phyloP scores from a whole-genome alignment of 805 yeast species.

The Saccharomycopsis microspora region DNA sequence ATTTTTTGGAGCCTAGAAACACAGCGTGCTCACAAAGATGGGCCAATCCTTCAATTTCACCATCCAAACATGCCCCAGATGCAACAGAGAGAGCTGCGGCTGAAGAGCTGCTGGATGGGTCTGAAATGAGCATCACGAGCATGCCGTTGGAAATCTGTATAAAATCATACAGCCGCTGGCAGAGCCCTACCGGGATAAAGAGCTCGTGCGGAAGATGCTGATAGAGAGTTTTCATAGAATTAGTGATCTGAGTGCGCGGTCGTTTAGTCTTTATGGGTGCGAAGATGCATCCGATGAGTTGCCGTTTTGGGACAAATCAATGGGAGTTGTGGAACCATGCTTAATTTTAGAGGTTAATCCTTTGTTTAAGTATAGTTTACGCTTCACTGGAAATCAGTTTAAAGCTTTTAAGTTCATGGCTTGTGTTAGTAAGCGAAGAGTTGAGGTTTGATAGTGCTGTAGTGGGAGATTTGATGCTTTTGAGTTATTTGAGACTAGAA shows the following conservation, averaged over 20 bases:
- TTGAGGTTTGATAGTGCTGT: no score
- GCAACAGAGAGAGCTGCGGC: constrained; percentile 68
- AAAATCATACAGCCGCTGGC: constrained; percentile 23
- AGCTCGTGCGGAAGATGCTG: background rate
- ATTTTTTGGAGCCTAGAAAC: constrained; percentile 43
- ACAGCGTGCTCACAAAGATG: constrained; percentile 81
- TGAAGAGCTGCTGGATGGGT: constrained; percentile 51
- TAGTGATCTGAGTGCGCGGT: constrained; percentile 63
- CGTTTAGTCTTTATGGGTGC: constrained; percentile 78
- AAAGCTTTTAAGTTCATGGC: no score
- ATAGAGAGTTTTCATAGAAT: no score
- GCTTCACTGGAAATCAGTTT: no score
- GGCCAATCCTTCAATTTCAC: constrained; percentile 69
- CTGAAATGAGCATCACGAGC: constrained; percentile 58
- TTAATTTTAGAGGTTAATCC: no score
- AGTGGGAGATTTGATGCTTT: no score
- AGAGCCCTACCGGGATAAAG: constrained; percentile 4
- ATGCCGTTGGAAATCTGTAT: constrained; percentile 59
- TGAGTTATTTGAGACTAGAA: no score
- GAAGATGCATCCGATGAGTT: constrained; percentile 23
- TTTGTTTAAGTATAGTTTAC: no score
- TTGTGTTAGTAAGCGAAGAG: no score
- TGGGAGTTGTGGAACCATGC: constrained; percentile 65
- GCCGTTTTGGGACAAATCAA: constrained; percentile 34
- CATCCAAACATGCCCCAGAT: constrained; percentile 76